Percentiles rank a stretch among this genome's conserved stretches.
Conservation (phyloP, 306 rosid genomes). For the Alnus glutinosa region DNA sequence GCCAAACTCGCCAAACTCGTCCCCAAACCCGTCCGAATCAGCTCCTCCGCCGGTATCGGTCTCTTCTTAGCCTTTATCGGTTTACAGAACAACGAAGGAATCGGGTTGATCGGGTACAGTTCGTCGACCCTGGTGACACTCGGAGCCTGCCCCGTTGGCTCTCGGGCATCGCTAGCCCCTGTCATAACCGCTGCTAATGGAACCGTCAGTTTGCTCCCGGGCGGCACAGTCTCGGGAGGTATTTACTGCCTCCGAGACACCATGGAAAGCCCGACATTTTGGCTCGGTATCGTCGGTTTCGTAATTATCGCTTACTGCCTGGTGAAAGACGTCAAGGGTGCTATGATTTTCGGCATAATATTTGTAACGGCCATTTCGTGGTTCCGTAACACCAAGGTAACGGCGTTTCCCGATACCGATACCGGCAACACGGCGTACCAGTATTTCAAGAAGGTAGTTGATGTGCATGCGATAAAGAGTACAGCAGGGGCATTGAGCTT, state of each 20-base stretch:
- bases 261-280: conserved; percentile 92
- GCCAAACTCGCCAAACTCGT: conserved; percentile 79
- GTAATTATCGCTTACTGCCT: conserved; percentile 73
- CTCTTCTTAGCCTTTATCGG: conserved; percentile 93
- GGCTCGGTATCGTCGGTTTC: conserved; percentile 90
- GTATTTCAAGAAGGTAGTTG: conserved; percentile 85
- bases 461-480: conserved; percentile 61
- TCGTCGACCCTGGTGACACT: conserved; percentile 70
- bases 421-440: conserved; percentile 57
- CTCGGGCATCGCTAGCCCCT: conserved; percentile 66
- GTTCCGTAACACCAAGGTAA: conserved; percentile 76
- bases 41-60: conserved; percentile 97
- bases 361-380: conserved; percentile 87
- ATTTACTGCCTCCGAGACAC: conserved; percentile 54
- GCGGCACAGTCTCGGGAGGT: conserved; percentile 63
- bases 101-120: conserved; percentile 78
- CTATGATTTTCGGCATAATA: conserved; percentile 89
- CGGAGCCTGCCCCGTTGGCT: conserved; percentile 69
- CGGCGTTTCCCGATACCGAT: conserved; percentile 65
- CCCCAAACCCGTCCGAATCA: conserved; percentile 87
- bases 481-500: conserved; percentile 92
- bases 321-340: conserved; percentile 77
- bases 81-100: conserved; percentile 77
- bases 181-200: conserved; percentile 61
- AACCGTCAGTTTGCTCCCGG: conserved; percentile 48